Base-by-base conservation (phyloP, 768 basidiomycete genomes). In the Porpolomopsis calyptriformis region DNA sequence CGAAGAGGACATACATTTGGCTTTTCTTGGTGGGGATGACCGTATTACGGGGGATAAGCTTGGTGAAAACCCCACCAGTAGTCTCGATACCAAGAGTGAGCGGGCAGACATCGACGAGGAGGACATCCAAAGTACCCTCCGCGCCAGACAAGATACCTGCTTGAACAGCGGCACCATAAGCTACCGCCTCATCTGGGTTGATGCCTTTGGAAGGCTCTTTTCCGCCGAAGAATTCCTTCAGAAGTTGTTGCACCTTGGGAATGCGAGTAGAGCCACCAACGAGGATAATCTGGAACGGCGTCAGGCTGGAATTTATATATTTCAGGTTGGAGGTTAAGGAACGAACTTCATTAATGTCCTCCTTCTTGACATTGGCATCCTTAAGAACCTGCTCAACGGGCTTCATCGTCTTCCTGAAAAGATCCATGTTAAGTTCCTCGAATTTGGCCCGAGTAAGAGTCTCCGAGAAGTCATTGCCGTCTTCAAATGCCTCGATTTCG, bases 341-440 rank as follows among this genome's bases (percentile, higher is more conserved):
- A 63, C 70, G 33, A 37, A 84, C 85, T 70, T 98, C 93, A 53
- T 93, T 79, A 43, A 99, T 69, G 53, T 91, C 85, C 57, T 97
- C 94, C 78, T 98, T 99, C 81, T 93, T 94, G 62, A 98, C 84
- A 56, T 85, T 85, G 53, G 94, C 86, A 59, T 98, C 94, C 81
- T 96, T 96, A 57, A 98, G 73, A 18, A 98, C 94, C 67, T 97
- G 94, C 66, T 97, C 93, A 51, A 98, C 94, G 52, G 94, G 94
- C 74, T 93, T 93, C 89, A 98, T 90, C 26, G 94, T 99, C 79
- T 94, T 94, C 60, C 94, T 78, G 86, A 99, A 99, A 43, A 98
- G 80, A 59, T 99, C 94, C 72, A 96, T 85, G 80, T 94, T 96
- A 54, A 97, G 76, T 65, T 98, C 93, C 66, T 98, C 94, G 62